Percentiles rank a stretch among this genome's conserved stretches.
Conservation (phyloP, 148 eudicot species). For the Amaranthus cruentus region DNA sequence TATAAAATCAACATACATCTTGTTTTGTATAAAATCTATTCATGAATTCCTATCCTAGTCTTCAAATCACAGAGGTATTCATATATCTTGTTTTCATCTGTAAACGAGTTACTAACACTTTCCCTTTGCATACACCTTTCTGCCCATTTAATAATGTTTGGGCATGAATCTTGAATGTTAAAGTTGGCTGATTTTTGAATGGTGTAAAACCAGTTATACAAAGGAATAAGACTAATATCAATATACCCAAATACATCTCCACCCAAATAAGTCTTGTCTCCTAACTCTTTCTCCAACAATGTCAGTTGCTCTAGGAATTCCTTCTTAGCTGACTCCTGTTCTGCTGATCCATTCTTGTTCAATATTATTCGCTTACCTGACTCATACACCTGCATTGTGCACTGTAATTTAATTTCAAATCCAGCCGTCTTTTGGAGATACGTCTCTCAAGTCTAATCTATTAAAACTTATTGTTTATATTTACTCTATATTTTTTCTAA, state of each 20-base stretch:
- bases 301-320: slow-evolving; percentile 16
- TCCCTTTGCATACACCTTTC: slow-evolving; percentile 31
- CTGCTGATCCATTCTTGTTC: slow-evolving; percentile 23
- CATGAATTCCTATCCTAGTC: neutral
- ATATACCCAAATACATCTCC: slow-evolving; percentile 27
- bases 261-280: slow-evolving; percentile 36
- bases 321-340: slow-evolving; percentile 13
- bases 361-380: neutral
- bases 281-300: slow-evolving; percentile 24
- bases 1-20: no score
- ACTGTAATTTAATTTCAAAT: no score
- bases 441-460: no score
- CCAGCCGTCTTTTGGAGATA: no score
- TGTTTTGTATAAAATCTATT: no score
- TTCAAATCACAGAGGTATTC: neutral
- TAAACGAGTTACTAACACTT: slow-evolving; percentile 24
- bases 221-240: slow-evolving; percentile 25
- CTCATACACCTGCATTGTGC: no score
- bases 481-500: no score
- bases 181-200: slow-evolving; percentile 20
- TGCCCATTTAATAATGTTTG: slow-evolving; percentile 23
- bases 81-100: slow-evolving; percentile 1
- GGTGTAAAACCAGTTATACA: slow-evolving; percentile 26
- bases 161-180: slow-evolving; percentile 22
- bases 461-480: no score